Conservation (phyloP, 2,329 filamentous ascomycete species). For the Botryotinia globosa region DNA sequence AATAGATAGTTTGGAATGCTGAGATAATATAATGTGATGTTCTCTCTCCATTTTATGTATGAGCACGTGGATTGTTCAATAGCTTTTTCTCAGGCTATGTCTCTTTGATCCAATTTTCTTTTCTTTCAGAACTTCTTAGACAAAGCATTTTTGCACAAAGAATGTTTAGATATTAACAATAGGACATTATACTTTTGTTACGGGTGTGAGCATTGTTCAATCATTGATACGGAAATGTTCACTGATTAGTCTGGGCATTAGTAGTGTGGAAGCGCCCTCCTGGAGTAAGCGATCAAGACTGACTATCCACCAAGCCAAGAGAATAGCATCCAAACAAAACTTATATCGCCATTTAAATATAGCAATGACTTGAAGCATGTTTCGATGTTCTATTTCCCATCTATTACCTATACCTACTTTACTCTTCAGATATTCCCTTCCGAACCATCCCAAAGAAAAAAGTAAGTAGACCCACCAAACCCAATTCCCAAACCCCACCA, state of each 20-base stretch:
- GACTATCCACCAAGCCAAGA: background rate
- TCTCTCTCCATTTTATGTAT: background rate
- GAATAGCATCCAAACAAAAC: background rate
- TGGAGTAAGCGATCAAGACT: background rate
- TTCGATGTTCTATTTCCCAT: background rate
- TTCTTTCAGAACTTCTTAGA: background rate
- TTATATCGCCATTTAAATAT: background rate
- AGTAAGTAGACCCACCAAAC: background rate
- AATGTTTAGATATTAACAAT: background rate
- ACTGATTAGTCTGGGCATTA: background rate
- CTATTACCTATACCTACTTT: background rate
- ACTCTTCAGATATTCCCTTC: background rate
- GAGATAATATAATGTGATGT: no score
- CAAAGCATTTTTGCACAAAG: background rate
- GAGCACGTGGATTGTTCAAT: background rate
- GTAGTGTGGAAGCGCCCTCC: background rate
- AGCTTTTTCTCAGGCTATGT: background rate
- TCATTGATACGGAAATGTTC: background rate
- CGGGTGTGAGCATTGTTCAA: background rate
- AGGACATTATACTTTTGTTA: background rate
- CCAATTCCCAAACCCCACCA: no score
- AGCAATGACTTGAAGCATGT: rapidly evolving
- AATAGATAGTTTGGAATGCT: background rate
- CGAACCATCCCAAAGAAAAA: background rate
- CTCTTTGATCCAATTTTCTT: background rate